Evolutionary conservation across 2,329 filamentous ascomycete genomes (phyloP).

Genomic region (Didymella keratinophila): DNA sequence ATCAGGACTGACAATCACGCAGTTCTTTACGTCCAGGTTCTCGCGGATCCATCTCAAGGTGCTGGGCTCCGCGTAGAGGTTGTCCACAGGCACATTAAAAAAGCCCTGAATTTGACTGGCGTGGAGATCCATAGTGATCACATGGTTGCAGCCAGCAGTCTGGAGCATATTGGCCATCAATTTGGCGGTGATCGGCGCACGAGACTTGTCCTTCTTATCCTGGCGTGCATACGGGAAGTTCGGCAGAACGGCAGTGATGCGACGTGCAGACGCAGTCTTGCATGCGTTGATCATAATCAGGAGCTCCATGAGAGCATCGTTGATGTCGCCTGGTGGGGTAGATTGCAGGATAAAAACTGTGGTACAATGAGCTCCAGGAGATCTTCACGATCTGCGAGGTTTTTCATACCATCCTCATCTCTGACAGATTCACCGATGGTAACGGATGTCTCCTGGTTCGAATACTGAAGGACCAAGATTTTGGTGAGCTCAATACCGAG

Average conservation of each 20-base stretch:
- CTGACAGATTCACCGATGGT: slow-evolving; percentile 95
- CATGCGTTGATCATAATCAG: slow-evolving; percentile 98
- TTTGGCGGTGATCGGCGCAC: slow-evolving; percentile 95
- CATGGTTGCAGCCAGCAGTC: slow-evolving; percentile 89
- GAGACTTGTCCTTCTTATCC: slow-evolving; percentile 96
- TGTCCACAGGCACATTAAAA: slow-evolving; percentile 83
- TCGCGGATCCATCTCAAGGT: slow-evolving; percentile 91
- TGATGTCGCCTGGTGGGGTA: slow-evolving; percentile 93
- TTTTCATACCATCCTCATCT: slow-evolving; percentile 82
- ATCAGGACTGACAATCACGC: slow-evolving; percentile 93
- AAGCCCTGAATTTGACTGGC: slow-evolving; percentile 95
- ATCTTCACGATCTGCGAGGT: slow-evolving; percentile 12
- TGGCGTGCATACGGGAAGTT: slow-evolving; percentile 97
- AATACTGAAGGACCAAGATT: slow-evolving; percentile 83
- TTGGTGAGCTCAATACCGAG: slow-evolving; percentile 80
- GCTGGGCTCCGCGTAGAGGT: slow-evolving; percentile 93
- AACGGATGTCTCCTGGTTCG: slow-evolving; percentile 86
- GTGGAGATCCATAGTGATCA: slow-evolving; percentile 96
- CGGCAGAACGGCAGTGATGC: slow-evolving; percentile 93
- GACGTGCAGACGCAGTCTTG: slow-evolving; percentile 81
- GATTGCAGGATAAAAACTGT: slow-evolving; percentile 94
- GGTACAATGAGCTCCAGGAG: slow-evolving; percentile 31
- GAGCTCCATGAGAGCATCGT: slow-evolving; percentile 97
- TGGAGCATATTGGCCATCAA: slow-evolving; percentile 98
- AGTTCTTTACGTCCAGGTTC: slow-evolving; percentile 81